A percentile compares a stretch with the other conserved stretches of the same genome.
These are phyloP conservation scores for Candida glucosophila DNA, from an alignment of 1,139 yeast species.

Conservation along the genomic window DNA sequence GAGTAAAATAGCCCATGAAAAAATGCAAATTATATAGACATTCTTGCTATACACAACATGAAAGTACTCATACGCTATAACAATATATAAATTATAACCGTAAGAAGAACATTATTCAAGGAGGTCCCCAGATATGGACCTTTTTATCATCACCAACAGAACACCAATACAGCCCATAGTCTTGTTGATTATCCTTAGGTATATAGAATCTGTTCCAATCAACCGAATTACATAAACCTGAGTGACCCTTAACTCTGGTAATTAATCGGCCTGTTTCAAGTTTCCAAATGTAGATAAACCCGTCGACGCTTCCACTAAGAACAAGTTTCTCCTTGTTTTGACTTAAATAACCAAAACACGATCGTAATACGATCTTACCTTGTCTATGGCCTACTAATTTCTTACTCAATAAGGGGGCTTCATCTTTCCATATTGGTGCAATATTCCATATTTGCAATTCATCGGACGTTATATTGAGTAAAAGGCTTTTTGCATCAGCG, in stretches of 20 bases:
- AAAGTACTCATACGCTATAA: slow-evolving; percentile 1
- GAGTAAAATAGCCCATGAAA: too few species aligned
- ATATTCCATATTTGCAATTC: slow-evolving; percentile 77
- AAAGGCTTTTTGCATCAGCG: slow-evolving; percentile 37
- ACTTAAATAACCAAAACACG: slow-evolving; percentile 59
- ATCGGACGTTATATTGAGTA: slow-evolving; percentile 66
- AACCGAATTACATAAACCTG: slow-evolving; percentile 62
- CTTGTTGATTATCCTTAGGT: slow-evolving; percentile 13
- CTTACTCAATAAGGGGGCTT: slow-evolving; percentile 39
- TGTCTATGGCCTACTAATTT: slow-evolving; percentile 70
- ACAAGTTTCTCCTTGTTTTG: slow-evolving; percentile 54
- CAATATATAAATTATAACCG: slow-evolving; percentile 2
- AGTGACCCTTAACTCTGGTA: slow-evolving; percentile 54
- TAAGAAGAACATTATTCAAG: slow-evolving; percentile 6
- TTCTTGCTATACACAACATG: not conserved
- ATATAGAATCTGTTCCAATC: slow-evolving; percentile 52
- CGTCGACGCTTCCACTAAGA: slow-evolving; percentile 79
- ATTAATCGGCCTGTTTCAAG: slow-evolving; percentile 63
- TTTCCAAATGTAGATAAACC: slow-evolving; percentile 75
- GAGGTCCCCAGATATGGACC: slow-evolving; percentile 59
- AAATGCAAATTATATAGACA: slow-evolving; percentile 1
- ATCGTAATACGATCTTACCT: slow-evolving; percentile 60
- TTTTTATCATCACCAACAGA: slow-evolving; percentile 79
- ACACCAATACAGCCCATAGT: slow-evolving; percentile 53
- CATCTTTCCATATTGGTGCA: slow-evolving; percentile 11